A percentile compares a stretch with the other conserved stretches of the same genome.
Conservation (phyloP, 805 yeast species). For the Millerozyma miso region DNA sequence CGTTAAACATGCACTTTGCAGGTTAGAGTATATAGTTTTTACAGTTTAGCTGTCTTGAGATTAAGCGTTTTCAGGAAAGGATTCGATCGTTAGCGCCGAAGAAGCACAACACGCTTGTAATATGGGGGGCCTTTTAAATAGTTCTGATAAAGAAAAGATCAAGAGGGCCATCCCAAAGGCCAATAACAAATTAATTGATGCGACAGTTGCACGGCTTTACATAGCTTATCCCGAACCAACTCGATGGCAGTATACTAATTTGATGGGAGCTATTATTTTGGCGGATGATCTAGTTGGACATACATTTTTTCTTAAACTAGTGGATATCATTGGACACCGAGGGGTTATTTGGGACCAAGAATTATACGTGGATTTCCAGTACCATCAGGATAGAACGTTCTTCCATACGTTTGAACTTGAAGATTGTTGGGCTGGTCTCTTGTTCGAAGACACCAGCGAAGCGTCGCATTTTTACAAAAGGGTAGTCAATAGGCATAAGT, state of each 20-base stretch:
- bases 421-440: constrained; percentile 78
- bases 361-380: constrained; percentile 78
- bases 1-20: background rate
- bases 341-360: constrained; percentile 99
- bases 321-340: constrained; percentile 73
- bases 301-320: constrained; percentile 84
- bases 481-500: constrained; percentile 68
- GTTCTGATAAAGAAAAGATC: constrained; percentile 79
- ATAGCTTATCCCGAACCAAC: constrained; percentile 82
- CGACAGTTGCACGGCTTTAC: constrained; percentile 84
- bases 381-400: constrained; percentile 90
- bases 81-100: background rate
- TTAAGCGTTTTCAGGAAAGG: constrained; percentile 1
- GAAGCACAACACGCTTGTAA: background rate
- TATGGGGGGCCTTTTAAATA: constrained; percentile 34
- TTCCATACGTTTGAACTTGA: constrained; percentile 94
- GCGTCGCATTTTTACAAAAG: constrained; percentile 83
- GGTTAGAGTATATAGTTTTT: background rate
- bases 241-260: constrained; percentile 83
- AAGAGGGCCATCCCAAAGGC: constrained; percentile 87
- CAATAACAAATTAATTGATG: constrained; percentile 82
- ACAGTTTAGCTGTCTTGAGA: background rate
- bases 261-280: constrained; percentile 79
- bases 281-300: constrained; percentile 94
- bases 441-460: constrained; percentile 85